Evolutionary conservation across 1,284 basidiomycete genomes (phyloP), one percentile per base, ranked within the genome.

Genomic region (Bondarzewia mesenterica): DNA sequence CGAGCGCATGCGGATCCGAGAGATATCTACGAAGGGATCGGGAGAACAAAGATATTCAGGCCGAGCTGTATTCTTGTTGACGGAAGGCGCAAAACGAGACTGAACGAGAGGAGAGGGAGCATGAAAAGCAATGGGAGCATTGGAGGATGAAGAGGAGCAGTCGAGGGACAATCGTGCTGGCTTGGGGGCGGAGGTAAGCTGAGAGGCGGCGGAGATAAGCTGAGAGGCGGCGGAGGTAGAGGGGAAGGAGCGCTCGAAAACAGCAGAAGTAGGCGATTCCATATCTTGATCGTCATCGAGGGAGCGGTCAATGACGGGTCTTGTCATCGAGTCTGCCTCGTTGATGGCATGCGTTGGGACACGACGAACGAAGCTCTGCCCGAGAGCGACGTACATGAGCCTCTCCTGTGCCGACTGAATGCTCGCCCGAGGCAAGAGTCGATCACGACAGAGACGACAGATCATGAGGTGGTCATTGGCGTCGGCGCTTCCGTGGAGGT

Each of bases 21-120:
- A 87, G 48, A 92, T 83, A 60, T 93, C 90, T 48, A 77, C 60
- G 51, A 72, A 74, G 38, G 70, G 90, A 58, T 83, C 80, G 10
- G 73, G 71, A 18, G 62, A 57, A 15, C 54, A 52, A 36, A 55
- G 41, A 25, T 50, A 36, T 16, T 48, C 38, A 5, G 4, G 16
- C 50, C 36, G 42, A 44, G 53, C 14, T 35, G 53, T 38, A 52
- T 41, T 49, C 29, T 53, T 58, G 56, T 55, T 58, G 48, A 45
- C 46, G 21, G 57, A 58, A 10, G 58, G 51, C 16, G 53, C 21
- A 16, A 43, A 36, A 7, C 27, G 48, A 23, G 51, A n/a, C n/a
- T 14, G 26, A 15, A 23, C 25, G n/a, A 42, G 35, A 26, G 50
- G 14, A 21, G 44, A 39, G 18, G 48, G 40, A 3, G 53, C 27